phyloP scores from a whole-genome alignment of 805 yeast species.

The Myxozyma melibiosi region DNA sequence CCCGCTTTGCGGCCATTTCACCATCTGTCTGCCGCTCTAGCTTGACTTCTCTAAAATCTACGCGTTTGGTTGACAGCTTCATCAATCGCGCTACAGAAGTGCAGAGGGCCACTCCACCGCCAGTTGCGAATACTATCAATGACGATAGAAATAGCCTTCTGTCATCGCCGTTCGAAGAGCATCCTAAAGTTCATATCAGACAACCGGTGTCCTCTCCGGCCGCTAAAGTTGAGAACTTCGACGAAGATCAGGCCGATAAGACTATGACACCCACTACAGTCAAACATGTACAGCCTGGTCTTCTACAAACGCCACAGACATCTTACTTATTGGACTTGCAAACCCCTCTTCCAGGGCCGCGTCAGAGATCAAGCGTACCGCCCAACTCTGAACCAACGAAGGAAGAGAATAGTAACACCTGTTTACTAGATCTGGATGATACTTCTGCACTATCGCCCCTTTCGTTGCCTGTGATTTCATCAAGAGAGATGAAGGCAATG shows the following conservation, averaged over 20 bases:
- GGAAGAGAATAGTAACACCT: neutral
- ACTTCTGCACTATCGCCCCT: neutral
- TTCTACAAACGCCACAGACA: constrained; percentile 4
- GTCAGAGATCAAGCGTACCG: neutral
- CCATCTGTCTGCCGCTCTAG: neutral
- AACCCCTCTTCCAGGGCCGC: neutral
- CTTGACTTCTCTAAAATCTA: neutral
- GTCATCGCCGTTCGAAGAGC: constrained; percentile 29
- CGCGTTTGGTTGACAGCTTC: too few species aligned
- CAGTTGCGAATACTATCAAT: neutral
- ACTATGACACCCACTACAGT: too few species aligned
- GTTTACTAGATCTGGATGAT: constrained; percentile 10
- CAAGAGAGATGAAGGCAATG: constrained; percentile 4
- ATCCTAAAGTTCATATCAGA: constrained; percentile 1
- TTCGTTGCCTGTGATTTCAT: constrained; percentile 4
- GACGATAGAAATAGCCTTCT: constrained; percentile 23
- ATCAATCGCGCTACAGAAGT: too few species aligned
- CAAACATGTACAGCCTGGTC: too few species aligned
- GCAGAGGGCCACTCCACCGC: too few species aligned
- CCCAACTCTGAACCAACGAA: neutral
- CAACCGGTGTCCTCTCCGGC: too few species aligned
- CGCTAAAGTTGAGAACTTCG: too few species aligned
- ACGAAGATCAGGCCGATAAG: too few species aligned
- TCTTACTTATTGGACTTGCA: constrained; percentile 2
- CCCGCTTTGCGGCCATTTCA: too few species aligned